Evolutionary conservation across 2,329 filamentous ascomycete genomes (phyloP), one percentile per base, ranked within the genome.

Genomic region (Colletotrichum eleusines): DNA sequence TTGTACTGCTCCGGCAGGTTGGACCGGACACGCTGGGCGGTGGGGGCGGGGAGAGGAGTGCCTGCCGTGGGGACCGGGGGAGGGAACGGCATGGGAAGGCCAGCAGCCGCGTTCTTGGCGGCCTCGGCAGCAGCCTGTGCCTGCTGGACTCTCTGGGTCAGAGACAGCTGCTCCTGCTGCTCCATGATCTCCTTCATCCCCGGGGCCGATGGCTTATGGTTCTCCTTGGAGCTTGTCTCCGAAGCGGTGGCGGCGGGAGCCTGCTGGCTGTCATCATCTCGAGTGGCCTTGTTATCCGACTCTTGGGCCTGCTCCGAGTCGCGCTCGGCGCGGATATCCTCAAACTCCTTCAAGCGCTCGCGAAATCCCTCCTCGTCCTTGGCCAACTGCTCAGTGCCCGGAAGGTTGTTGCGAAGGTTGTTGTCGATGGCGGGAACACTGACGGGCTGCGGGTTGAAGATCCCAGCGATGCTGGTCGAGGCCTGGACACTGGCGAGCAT

Each of bases 111-210:
- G 18, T 88, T 88, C 63, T 90, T 85, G 33, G 75, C 76, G 12
- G 76, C 77, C 6, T 80, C 80, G 8, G 82, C 83, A 48, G 84
- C 84, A 50, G 84, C 85, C 74, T 87, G 85, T 42, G 94, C 91
- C 81, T 94, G 92, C 80, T 95, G 92, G 0, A 96, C 93, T 80
- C 95, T 93, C 79, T 97, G 91, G 5, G 93, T 94, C 65, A 97
- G 83, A 57, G 93, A 94, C 18, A 95, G 85, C 26, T 74, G 60
- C 16, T 73, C 65, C 40, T 73, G 60, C 68, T 76, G 72, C 57
- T 72, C 64, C 61, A 76, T 76, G 18, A 72, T 72, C 33, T 63
- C 66, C 57, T 70, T 70, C 5, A 70, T 72, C 60, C 40, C 66
- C 74, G 75, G 28, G 42, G 65, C 11, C 54, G 65, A 33, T 48